Percentiles rank a stretch among this genome's conserved stretches.
phyloP scores from a whole-genome alignment of 306 rosid genomes.

The Astragalus glycyphyllos region DNA sequence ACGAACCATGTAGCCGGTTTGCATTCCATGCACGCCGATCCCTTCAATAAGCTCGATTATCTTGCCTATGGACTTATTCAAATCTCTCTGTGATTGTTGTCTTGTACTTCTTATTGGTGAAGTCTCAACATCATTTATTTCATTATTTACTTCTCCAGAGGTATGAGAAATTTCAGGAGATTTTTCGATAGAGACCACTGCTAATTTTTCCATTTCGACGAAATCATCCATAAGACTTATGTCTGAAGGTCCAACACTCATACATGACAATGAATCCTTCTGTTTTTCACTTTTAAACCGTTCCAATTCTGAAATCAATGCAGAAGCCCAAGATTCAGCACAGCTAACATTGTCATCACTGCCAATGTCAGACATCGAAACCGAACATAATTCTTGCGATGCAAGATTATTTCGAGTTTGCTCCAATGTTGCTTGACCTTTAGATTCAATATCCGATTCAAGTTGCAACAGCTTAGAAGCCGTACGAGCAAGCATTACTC shows the following conservation, averaged over 20 bases:
- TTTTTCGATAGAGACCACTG: slow-evolving; percentile 68
- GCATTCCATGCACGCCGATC: slow-evolving; percentile 55
- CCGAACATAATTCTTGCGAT: slow-evolving; percentile 55
- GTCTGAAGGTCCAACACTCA: slow-evolving; percentile 62
- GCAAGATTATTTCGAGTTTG: slow-evolving; percentile 50
- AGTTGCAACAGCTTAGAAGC: slow-evolving; percentile 62
- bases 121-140: slow-evolving; percentile 40
- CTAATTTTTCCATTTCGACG: slow-evolving; percentile 90
- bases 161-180: slow-evolving; percentile 42
- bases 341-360: slow-evolving; percentile 76
- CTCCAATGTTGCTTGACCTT: slow-evolving; percentile 50
- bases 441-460: slow-evolving; percentile 52
- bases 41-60: slow-evolving; percentile 89
- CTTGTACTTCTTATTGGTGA: slow-evolving; percentile 36
- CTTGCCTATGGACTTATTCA: slow-evolving; percentile 60
- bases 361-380: slow-evolving; percentile 68
- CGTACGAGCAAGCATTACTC: slow-evolving; percentile 60
- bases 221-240: slow-evolving; percentile 88
- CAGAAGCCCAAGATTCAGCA: slow-evolving; percentile 78
- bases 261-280: slow-evolving; percentile 52
- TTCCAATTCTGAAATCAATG: slow-evolving; percentile 77
- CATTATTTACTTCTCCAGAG: slow-evolving; percentile 50
- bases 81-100: slow-evolving; percentile 48
- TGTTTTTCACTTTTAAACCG: slow-evolving; percentile 63
- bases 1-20: slow-evolving; percentile 70